Conservation (phyloP, 2,329 filamentous ascomycete genomes). For the Colletotrichum coccodes region DNA sequence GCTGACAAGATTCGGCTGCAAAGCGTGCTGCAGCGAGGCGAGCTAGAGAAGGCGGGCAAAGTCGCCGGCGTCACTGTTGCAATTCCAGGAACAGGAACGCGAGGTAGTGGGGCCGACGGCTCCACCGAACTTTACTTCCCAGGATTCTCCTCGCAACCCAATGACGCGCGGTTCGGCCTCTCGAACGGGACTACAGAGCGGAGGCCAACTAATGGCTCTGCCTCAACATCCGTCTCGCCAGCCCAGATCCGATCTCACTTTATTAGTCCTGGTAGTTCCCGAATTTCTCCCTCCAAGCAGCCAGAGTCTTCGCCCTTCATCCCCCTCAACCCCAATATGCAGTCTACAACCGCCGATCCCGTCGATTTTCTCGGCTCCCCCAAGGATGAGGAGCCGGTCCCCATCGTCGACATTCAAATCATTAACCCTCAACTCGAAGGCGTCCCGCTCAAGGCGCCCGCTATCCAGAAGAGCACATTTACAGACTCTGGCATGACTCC, state of each 20-base stretch:
- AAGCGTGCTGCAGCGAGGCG: conserved; percentile 25
- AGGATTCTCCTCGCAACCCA: conserved; percentile 39
- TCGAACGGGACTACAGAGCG: conserved; percentile 26
- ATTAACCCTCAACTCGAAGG: conserved; percentile 70
- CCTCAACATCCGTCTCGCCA: conserved; percentile 35
- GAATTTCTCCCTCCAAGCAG: conserved; percentile 45
- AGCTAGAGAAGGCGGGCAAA: conserved; percentile 34
- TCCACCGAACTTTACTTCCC: conserved; percentile 29
- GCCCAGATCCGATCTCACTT: conserved; percentile 29
- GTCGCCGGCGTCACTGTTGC: conserved; percentile 32
- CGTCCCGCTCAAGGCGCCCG: conserved; percentile 64
- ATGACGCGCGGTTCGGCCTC: conserved; percentile 33
- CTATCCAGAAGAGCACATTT: conserved; percentile 63
- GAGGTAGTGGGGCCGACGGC: conserved; percentile 30
- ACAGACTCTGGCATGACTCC: conserved; percentile 46
- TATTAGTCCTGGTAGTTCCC: conserved; percentile 42
- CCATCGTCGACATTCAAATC: conserved; percentile 66
- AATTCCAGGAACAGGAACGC: conserved; percentile 27
- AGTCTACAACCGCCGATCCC: conserved; percentile 43
- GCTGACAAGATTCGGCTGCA: conserved; percentile 44
- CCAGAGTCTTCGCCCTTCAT: conserved; percentile 49
- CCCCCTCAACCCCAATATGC: conserved; percentile 57
- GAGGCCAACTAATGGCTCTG: conserved; percentile 31
- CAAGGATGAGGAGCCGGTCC: conserved; percentile 48
- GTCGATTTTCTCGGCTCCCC: conserved; percentile 48